These are phyloP conservation scores for Populus hybrid DNA, from an alignment of 441 rosid species.

Conservation along the genomic window DNA sequence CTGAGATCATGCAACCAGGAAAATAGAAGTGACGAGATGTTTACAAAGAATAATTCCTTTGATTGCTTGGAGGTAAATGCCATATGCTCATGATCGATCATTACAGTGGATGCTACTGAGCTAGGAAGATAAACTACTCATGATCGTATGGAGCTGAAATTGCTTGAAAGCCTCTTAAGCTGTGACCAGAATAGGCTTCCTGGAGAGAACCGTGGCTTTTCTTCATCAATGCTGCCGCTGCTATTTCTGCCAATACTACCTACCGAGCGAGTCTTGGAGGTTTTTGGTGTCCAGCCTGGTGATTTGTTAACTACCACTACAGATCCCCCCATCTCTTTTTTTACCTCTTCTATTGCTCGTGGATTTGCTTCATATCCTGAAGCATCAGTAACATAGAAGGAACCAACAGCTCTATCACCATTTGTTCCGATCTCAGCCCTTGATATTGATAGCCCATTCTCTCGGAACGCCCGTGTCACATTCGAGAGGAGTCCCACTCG, in stretches of 20 bases:
- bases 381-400: constrained; percentile 63
- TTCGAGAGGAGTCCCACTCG: constrained; percentile 60
- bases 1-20: too few species aligned
- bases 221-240: constrained; percentile 22
- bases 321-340: constrained; percentile 58
- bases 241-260: constrained; percentile 25
- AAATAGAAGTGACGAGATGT: too few species aligned
- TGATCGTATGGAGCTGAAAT: constrained; percentile 44
- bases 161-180: constrained; percentile 57
- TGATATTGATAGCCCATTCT: constrained; percentile 64
- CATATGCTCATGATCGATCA: not conserved
- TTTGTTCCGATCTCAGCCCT: constrained; percentile 55
- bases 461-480: constrained; percentile 58
- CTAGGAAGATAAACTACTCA: constrained; percentile 18
- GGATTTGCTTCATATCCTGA: constrained; percentile 44
- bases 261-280: constrained; percentile 29
- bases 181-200: constrained; percentile 74
- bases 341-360: constrained; percentile 43
- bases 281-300: constrained; percentile 25
- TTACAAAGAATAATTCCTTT: too few species aligned
- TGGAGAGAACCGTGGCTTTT: constrained; percentile 46
- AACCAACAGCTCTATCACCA: constrained; percentile 53
- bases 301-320: constrained; percentile 37
- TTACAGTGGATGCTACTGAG: not conserved
- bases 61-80: too few species aligned